These are phyloP conservation scores for Polytolypa hystricis DNA, from an alignment of 2,329 filamentous ascomycete species.

Conservation along the genomic window DNA sequence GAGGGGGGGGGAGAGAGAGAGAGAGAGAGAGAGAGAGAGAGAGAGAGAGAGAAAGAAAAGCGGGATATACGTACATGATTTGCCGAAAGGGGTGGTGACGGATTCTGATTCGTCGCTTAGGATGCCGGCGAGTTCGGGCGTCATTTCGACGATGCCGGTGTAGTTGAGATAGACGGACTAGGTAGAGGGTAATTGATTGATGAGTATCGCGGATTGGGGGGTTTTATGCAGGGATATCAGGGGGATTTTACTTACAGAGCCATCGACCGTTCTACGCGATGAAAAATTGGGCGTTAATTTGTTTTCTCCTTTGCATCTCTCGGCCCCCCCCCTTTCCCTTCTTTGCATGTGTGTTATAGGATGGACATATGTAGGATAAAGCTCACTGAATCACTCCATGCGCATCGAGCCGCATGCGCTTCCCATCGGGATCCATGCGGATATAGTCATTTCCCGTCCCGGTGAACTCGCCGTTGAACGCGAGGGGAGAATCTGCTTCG, in stretches of 20 bases:
- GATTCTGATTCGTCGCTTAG: conserved; percentile 22
- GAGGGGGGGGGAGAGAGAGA: too few species aligned
- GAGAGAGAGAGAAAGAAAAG: background rate
- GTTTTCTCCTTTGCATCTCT: too few species aligned
- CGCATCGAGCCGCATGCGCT: conserved; percentile 30
- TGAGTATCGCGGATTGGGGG: too few species aligned
- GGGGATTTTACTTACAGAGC: too few species aligned
- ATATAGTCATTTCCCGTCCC: conserved; percentile 34
- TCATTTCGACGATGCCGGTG: conserved; percentile 29
- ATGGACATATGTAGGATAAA: background rate
- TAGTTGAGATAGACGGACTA: conserved; percentile 29
- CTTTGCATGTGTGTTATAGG: too few species aligned
- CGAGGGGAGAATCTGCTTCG: conserved; percentile 24
- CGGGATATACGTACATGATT: conserved; percentile 25
- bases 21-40: background rate
- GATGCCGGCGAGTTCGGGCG: conserved; percentile 23
- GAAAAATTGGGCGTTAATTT: too few species aligned
- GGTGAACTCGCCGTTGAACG: conserved; percentile 27
- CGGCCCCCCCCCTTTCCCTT: too few species aligned
- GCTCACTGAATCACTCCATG: conserved; percentile 30
- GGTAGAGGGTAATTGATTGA: too few species aligned
- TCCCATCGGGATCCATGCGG: conserved; percentile 28
- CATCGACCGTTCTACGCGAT: too few species aligned
- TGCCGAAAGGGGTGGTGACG: conserved; percentile 27
- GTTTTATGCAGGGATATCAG: too few species aligned